Evolutionary conservation across 2,329 filamentous ascomycete species (phyloP), one percentile per base, ranked within the genome.

Genomic region (Exophiala mesophila): DNA sequence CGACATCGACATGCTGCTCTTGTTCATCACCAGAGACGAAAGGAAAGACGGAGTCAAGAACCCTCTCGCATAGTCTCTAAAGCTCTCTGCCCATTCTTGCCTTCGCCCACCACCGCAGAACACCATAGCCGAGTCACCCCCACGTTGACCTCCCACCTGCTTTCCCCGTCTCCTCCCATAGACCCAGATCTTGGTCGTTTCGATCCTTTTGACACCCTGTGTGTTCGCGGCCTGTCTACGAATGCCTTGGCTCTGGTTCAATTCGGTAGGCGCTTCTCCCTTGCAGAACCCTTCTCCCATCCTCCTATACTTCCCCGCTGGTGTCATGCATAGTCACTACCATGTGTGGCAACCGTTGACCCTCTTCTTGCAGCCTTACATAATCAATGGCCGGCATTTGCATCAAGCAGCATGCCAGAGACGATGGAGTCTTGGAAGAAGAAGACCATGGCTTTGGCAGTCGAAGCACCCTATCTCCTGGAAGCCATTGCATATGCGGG

Each of bases 331-430:
- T n/a, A n/a, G n/a, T n/a, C n/a, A n/a, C n/a, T n/a, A n/a, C n/a
- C n/a, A n/a, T n/a, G n/a, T n/a, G n/a, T n/a, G n/a, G n/a, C n/a
- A n/a, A n/a, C n/a, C n/a, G n/a, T n/a, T n/a, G n/a, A n/a, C n/a
- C n/a, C n/a, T n/a, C n/a, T n/a, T n/a, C 20, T 36, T 38, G 6
- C 24, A 47, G 44, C 44, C 13, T 39, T 40, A n/a, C 42, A 37
- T n/a, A 32, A 47, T 18, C 44, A 39, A 28, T 47, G 44, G 44
- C 44, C 44, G 12, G 32, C 34, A n/a, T 47, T 47, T 30, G 39
- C 44, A 5, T 21, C 35, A 12, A 38, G 33, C 9, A 43, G 39
- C 34, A 24, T 36, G n/a, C 32, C 18, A 13, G 17, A 43, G 38
- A 32, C 28, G 16, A 36, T 47, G n/a, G 44, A 47, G 20, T 35